Conservation (phyloP, 768 basidiomycete genomes). For the Boletus reticulatus region DNA sequence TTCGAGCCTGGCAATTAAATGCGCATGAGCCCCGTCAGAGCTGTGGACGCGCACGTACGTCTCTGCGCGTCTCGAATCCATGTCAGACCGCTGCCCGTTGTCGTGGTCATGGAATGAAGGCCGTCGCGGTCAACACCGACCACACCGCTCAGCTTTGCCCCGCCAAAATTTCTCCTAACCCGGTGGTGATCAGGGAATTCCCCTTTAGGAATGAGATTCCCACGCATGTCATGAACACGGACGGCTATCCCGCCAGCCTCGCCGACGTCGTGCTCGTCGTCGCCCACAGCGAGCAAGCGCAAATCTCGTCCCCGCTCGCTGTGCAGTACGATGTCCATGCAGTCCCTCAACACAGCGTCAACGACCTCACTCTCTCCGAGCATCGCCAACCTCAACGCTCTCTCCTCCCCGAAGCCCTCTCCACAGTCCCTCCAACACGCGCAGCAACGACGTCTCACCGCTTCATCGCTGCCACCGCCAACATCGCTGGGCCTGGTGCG, state of each 20-base stretch:
- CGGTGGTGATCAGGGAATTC: not conserved
- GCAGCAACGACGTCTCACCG: constrained; percentile 39
- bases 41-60: constrained; percentile 22
- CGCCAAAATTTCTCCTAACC: constrained; percentile 27
- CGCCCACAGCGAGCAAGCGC: constrained; percentile 28
- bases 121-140: constrained; percentile 15
- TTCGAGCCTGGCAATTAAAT: constrained; percentile 34
- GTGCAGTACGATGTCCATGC: constrained; percentile 24
- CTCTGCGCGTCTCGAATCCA: constrained; percentile 36
- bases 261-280: constrained; percentile 23
- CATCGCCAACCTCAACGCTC: constrained; percentile 33
- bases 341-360: constrained; percentile 32
- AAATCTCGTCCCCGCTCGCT: constrained; percentile 16
- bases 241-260: constrained; percentile 13
- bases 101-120: constrained; percentile 33
- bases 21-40: not conserved
- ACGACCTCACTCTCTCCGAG: constrained; percentile 34
- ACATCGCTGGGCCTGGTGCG: constrained; percentile 41
- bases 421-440: constrained; percentile 13
- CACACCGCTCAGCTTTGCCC: not conserved
- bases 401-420: constrained; percentile 27
- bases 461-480: constrained; percentile 36
- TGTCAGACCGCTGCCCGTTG: constrained; percentile 22
- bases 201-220: constrained; percentile 20
- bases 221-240: constrained; percentile 16